Percentiles rank a stretch among this genome's conserved stretches.
Conservation (phyloP, 2,329 filamentous ascomycete species). For the Trichoderma sp. region DNA sequence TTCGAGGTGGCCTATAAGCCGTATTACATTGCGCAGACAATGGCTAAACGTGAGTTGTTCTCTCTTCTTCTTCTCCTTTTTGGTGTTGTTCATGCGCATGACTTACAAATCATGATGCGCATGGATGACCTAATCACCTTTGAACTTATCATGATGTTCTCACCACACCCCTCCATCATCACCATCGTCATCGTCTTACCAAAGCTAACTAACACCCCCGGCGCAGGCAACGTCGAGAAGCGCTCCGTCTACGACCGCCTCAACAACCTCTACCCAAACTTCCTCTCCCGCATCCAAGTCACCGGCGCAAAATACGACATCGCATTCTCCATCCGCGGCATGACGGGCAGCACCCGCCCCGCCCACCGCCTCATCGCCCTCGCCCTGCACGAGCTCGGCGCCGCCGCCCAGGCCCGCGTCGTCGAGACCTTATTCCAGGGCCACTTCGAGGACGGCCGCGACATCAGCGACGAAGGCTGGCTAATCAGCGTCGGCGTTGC, state of each 20-base stretch:
- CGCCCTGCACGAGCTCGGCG: conserved; percentile 36
- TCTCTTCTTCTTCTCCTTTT: not conserved
- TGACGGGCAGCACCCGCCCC: conserved; percentile 46
- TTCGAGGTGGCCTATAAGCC: conserved; percentile 52
- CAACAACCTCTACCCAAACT: conserved; percentile 30
- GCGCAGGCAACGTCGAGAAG: conserved; percentile 37
- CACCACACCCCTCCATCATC: not conserved
- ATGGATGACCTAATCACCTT: not conserved
- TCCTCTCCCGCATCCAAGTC: conserved; percentile 36
- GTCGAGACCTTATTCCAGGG: conserved; percentile 45
- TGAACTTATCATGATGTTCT: not conserved
- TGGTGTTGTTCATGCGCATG: not conserved
- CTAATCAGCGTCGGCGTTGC: conserved; percentile 39
- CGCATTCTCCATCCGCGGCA: conserved; percentile 43
- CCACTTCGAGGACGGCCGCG: conserved; percentile 44
- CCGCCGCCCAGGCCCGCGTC: conserved; percentile 41
- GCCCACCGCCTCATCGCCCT: conserved; percentile 51
- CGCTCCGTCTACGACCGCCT: conserved; percentile 37
- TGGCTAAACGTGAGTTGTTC: conserved; percentile 27
- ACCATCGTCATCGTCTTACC: not conserved
- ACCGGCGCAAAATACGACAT: conserved; percentile 42
- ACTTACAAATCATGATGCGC: not conserved
- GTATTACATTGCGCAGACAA: conserved; percentile 46
- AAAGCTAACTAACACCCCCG: not conserved
- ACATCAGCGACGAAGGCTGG: conserved; percentile 44